phyloP scores from a whole-genome alignment of 306 rosid species.

The Sicyos baderoa region DNA sequence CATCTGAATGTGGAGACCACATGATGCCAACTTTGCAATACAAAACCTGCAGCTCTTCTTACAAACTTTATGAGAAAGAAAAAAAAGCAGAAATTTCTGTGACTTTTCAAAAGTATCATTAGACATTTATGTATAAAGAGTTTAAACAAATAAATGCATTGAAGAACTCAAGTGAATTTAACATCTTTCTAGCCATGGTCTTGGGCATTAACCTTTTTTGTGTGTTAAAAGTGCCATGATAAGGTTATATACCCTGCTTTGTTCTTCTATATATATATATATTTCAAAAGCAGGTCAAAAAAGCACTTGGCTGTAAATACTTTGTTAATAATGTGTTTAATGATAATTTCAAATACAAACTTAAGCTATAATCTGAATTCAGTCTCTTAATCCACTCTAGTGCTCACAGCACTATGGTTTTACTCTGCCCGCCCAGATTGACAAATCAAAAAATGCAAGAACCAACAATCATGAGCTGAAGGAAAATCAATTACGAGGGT shows the following conservation, averaged over 20 bases:
- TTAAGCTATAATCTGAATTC: neutral
- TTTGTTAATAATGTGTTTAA: neutral
- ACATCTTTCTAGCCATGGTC: neutral
- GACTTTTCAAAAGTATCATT: constrained; percentile 19
- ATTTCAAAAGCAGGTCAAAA: neutral
- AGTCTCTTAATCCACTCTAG: constrained; percentile 1
- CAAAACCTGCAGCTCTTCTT: constrained; percentile 17
- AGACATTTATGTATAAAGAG: neutral
- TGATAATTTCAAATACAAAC: neutral
- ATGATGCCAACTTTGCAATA: constrained; percentile 15
- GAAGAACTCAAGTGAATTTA: neutral
- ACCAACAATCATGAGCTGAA: constrained; percentile 25
- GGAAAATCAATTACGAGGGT: neutral
- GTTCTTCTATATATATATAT: neutral
- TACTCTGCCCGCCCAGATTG: neutral
- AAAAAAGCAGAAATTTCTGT: constrained; percentile 6
- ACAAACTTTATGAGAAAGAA: neutral
- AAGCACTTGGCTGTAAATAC: neutral
- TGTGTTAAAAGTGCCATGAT: neutral
- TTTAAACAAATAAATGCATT: neutral
- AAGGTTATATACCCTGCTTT: neutral
- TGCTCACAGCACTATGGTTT: constrained; percentile 8
- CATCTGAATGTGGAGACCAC: constrained; percentile 16
- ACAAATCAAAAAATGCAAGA: neutral
- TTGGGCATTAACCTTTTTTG: neutral